Conservation (phyloP, 2,329 filamentous ascomycete species). For the Zopfia rhizophila region DNA sequence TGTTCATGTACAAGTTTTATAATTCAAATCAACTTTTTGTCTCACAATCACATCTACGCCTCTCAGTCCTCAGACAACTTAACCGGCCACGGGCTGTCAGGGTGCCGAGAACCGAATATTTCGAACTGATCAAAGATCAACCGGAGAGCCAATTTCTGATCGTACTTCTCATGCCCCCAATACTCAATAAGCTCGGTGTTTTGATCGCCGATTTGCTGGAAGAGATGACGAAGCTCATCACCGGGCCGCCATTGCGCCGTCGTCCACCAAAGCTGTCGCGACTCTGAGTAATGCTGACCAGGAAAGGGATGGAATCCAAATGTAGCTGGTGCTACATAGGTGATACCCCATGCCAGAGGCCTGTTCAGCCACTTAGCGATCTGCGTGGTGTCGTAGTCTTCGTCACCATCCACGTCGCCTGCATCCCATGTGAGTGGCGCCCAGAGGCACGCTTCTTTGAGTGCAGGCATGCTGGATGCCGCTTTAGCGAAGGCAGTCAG, state of each 20-base stretch:
- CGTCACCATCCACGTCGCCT: neutral
- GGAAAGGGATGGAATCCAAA: constrained; percentile 1
- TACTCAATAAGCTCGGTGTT: no score
- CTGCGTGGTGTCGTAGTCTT: neutral
- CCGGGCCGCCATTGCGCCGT: constrained; percentile 9
- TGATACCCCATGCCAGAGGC: constrained; percentile 8
- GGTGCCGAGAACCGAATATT: no score
- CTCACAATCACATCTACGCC: no score
- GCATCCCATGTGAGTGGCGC: constrained; percentile 1
- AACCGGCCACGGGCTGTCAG: no score
- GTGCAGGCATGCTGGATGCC: constrained; percentile 1
- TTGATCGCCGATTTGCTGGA: no score
- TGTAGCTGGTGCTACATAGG: constrained; percentile 3
- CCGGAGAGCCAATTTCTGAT: no score
- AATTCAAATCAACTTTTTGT: no score
- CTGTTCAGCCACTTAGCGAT: no score
- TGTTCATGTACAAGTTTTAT: no score
- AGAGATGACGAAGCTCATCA: constrained; percentile 9
- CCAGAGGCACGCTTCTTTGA: constrained; percentile 11
- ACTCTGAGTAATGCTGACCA: constrained; percentile 2
- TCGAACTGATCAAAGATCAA: no score
- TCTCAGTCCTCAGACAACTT: no score
- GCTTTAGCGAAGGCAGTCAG: constrained; percentile 7
- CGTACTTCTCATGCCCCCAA: no score
- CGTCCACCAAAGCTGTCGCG: constrained; percentile 11